Evolutionary conservation across 129 eudicot species (phyloP), one percentile per base, ranked within the genome.

Genomic region (Pseudognaphalium luteoalbum): DNA sequence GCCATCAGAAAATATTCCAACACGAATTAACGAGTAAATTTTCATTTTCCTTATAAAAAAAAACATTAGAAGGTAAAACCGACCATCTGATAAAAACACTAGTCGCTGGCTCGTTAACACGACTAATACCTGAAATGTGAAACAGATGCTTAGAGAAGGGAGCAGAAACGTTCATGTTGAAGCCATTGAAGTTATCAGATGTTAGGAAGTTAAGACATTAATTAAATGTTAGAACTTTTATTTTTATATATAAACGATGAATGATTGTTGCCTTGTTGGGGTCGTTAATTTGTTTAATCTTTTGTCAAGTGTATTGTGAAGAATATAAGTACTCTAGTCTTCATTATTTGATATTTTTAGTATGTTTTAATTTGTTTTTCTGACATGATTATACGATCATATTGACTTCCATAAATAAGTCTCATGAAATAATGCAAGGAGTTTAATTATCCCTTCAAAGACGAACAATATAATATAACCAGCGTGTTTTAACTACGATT

Each of bases 1-100:
- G 88, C 90, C 98, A 62, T 92, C 96, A 0, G 98, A 92, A 86
- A 88, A 90, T 63, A 84, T 92, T 59, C 96, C 94, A 32, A 86
- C 87, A 44, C 86, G 94, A 57, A 90, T 92, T 14, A 83, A 84
- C 81, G 82, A 82, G 98, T 92, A 90, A 35, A 66, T 2, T 21
- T 1, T 39, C 2, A 6, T 8, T 25, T 10, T 50, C 17, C 29
- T 3, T 1, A 12, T 19, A n/a, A n/a, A n/a, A n/a, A n/a, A n/a
- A n/a, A n/a, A n/a, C n/a, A n/a, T 33, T 7, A 50, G 28, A 25
- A 25, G 28, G 28, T 25, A 25, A 25, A 25, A 25, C 28, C 28
- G 28, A 25, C 28, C 28, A 25, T 25, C 28, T 25, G 28, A 25
- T 1, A 25, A n/a, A n/a, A n/a, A n/a, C n/a, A n/a, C n/a, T n/a